Percentiles rank a stretch among this genome's conserved stretches.
Conservation (phyloP, 2,329 filamentous ascomycete genomes). For the Scytalidium sp. region DNA sequence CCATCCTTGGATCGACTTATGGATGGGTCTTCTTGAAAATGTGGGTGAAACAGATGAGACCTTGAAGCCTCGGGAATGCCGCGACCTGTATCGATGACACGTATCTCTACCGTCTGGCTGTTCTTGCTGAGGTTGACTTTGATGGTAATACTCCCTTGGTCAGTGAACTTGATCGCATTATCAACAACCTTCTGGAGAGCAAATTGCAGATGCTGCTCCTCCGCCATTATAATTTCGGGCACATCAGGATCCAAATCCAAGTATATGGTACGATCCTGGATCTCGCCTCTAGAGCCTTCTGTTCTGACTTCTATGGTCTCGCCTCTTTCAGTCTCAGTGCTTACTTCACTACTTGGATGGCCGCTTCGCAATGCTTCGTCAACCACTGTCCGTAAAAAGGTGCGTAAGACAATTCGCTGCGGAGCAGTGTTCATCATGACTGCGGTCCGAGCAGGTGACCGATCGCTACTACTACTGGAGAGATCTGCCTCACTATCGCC, state of each 20-base stretch:
- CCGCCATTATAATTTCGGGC: constrained; percentile 46
- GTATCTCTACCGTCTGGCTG: constrained; percentile 55
- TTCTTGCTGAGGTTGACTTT: constrained; percentile 50
- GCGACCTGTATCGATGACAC: constrained; percentile 62
- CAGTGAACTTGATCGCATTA: constrained; percentile 71
- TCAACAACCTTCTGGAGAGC: constrained; percentile 41
- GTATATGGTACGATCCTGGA: constrained; percentile 33
- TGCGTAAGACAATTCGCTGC: constrained; percentile 20
- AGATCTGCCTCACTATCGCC: neutral
- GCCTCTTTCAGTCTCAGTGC: constrained; percentile 20
- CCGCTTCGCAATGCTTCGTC: constrained; percentile 21
- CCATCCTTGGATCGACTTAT: constrained; percentile 66
- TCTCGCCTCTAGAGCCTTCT: constrained; percentile 20
- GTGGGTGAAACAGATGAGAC: constrained; percentile 66
- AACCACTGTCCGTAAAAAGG: constrained; percentile 24
- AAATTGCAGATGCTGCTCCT: constrained; percentile 47
- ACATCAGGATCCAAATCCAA: constrained; percentile 36
- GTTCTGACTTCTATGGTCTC: constrained; percentile 24
- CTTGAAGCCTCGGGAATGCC: constrained; percentile 66
- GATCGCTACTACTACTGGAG: neutral
- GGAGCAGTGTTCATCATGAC: constrained; percentile 16
- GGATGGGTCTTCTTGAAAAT: constrained; percentile 66
- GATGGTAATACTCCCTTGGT: constrained; percentile 60
- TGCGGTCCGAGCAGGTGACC: neutral
- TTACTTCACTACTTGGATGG: constrained; percentile 20